Evolutionary conservation across 2,329 filamentous ascomycete species (phyloP).

Genomic region (Aspergillus pseudonomiae): DNA sequence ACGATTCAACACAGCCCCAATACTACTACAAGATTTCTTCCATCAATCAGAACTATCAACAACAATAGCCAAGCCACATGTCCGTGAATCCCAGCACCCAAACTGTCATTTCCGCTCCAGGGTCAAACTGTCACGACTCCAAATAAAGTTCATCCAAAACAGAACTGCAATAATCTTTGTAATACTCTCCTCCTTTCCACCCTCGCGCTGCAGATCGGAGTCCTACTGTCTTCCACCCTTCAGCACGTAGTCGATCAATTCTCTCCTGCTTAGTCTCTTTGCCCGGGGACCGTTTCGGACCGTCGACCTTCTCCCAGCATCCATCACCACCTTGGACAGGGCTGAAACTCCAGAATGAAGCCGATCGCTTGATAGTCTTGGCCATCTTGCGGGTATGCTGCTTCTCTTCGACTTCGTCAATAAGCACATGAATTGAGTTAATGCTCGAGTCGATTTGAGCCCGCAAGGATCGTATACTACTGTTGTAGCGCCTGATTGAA

Average conservation of each 20-base stretch:
- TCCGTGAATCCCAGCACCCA: not conserved
- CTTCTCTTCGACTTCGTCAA: constrained; percentile 27
- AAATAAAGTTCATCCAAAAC: constrained; percentile 42
- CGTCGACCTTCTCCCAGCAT: not conserved
- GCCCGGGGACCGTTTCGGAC: not conserved
- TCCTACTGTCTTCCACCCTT: constrained; percentile 44
- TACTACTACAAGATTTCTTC: too few relatives aligned
- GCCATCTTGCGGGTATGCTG: constrained; percentile 30
- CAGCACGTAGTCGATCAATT: constrained; percentile 37
- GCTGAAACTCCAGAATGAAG: constrained; percentile 46
- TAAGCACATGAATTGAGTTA: constrained; percentile 26
- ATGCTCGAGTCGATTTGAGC: constrained; percentile 33
- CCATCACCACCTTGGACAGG: constrained; percentile 24
- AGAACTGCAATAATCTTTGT: constrained; percentile 39
- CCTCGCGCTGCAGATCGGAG: constrained; percentile 33
- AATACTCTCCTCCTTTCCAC: constrained; percentile 44
- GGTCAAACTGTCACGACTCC: not conserved
- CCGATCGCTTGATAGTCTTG: constrained; percentile 31
- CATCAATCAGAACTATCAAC: too few relatives aligned
- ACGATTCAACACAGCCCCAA: too few relatives aligned
- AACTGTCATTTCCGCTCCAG: not conserved
- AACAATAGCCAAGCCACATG: not conserved
- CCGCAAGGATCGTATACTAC: constrained; percentile 27
- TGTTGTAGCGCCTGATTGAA: constrained; percentile 28
- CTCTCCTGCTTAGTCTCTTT: constrained; percentile 39